A percentile compares a stretch with the other conserved stretches of the same genome.
phyloP scores from a whole-genome alignment of 805 yeast species.

The Isabelozyma heimii region DNA sequence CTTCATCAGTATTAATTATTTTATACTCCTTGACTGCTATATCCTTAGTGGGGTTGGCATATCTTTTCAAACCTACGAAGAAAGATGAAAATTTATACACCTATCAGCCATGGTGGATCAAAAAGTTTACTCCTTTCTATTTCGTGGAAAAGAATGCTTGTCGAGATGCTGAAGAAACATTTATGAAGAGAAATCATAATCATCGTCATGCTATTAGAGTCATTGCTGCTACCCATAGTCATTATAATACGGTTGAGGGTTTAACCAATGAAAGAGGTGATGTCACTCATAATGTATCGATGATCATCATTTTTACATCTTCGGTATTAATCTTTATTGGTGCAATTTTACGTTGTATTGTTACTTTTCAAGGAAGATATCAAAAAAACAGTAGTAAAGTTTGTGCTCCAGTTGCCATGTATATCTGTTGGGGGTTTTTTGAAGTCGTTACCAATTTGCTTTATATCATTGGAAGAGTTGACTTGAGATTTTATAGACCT shows the following conservation, averaged over 20 bases:
- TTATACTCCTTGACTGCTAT: constrained; percentile 55
- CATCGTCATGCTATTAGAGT: constrained; percentile 49
- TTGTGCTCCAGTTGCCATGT: constrained; percentile 52
- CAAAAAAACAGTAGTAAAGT: constrained; percentile 7
- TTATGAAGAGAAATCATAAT: constrained; percentile 42
- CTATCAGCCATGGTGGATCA: constrained; percentile 80
- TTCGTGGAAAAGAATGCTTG: constrained; percentile 54
- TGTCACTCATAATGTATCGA: constrained; percentile 51
- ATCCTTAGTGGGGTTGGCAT: constrained; percentile 49
- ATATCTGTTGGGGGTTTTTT: constrained; percentile 62
- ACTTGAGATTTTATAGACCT: constrained; percentile 74
- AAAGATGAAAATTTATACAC: constrained; percentile 50
- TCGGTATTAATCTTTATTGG: constrained; percentile 50
- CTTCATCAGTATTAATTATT: constrained; percentile 31
- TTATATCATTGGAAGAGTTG: constrained; percentile 60
- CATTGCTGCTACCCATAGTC: constrained; percentile 49
- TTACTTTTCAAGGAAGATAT: constrained; percentile 31
- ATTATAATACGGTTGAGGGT: constrained; percentile 14
- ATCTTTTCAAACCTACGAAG: constrained; percentile 51
- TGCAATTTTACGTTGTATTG: constrained; percentile 49
- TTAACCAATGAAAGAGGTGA: constrained; percentile 37
- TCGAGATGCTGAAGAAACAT: constrained; percentile 42
- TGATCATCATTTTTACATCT: constrained; percentile 43
- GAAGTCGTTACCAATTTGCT: constrained; percentile 54
- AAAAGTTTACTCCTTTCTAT: constrained; percentile 56